Conservation (phyloP, 768 basidiomycete genomes). For the Leccinum variicolor region DNA sequence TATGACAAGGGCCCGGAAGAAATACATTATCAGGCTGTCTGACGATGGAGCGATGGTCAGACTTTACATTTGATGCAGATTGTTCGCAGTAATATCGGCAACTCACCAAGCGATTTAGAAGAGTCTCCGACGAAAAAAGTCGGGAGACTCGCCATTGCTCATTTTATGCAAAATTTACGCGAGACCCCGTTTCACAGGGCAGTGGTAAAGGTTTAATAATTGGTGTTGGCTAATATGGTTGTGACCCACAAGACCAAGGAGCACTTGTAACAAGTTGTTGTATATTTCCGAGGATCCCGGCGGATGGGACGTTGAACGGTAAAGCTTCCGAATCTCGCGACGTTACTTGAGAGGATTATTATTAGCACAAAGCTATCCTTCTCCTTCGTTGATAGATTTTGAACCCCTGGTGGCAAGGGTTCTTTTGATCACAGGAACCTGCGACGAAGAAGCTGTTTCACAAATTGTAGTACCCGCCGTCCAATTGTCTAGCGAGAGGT, state of each 20-base stretch:
- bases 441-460: neutral
- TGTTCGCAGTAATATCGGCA: neutral
- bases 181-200: neutral
- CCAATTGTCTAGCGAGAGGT: neutral
- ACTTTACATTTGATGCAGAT: neutral
- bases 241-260: neutral
- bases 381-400: neutral
- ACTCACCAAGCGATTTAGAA: neutral
- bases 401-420: neutral
- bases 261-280: neutral
- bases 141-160: too few species aligned
- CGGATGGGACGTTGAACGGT: neutral
- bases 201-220: neutral
- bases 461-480: neutral
- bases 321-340: neutral
- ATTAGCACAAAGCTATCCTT: neutral
- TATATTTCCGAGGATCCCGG: neutral
- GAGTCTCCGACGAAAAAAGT: neutral
- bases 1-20: neutral
- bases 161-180: neutral
- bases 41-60: neutral
- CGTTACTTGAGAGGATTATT: neutral
- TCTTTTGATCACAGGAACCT: neutral
- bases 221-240: neutral
- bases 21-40: constrained; percentile 1